phyloP scores from a whole-genome alignment of 2,329 filamentous ascomycete genomes.

The Alternaria brassicae region DNA sequence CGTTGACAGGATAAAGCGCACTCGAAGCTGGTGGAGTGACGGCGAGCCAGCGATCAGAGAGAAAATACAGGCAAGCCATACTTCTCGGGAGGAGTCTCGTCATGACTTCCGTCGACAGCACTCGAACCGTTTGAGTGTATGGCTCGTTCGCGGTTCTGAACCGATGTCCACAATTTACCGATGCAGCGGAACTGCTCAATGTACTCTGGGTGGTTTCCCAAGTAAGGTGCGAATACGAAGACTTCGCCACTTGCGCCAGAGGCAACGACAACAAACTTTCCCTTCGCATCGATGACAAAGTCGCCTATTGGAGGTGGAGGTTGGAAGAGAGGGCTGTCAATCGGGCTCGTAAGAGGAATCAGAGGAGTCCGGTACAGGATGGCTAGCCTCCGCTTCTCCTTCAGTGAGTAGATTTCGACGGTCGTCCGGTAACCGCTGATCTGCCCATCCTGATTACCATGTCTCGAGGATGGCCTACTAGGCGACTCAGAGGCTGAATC shows the following conservation, averaged over 20 bases:
- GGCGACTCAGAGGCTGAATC: slow-evolving; percentile 48
- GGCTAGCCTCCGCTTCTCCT: slow-evolving; percentile 73
- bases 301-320: slow-evolving; percentile 75
- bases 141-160: slow-evolving; percentile 64
- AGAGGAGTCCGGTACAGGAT: slow-evolving; percentile 76
- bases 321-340: slow-evolving; percentile 68
- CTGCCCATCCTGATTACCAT: slow-evolving; percentile 35
- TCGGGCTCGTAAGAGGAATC: slow-evolving; percentile 64
- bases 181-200: slow-evolving; percentile 67
- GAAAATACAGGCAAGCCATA: slow-evolving; percentile 71
- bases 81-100: slow-evolving; percentile 43
- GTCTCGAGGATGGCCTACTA: slow-evolving; percentile 44
- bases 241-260: slow-evolving; percentile 88
- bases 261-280: slow-evolving; percentile 73
- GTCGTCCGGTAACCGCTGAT: slow-evolving; percentile 80
- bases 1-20: slow-evolving; percentile 73
- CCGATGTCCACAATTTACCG: slow-evolving; percentile 89
- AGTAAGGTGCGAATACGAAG: slow-evolving; percentile 68
- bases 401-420: slow-evolving; percentile 87
- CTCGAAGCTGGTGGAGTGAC: slow-evolving; percentile 77
- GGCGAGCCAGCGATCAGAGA: slow-evolving; percentile 75
- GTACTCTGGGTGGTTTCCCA: slow-evolving; percentile 37
- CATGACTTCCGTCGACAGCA: slow-evolving; percentile 45
- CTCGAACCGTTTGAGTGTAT: slow-evolving; percentile 46
- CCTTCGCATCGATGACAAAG: slow-evolving; percentile 75